Percentiles rank a stretch among this genome's conserved stretches.
These are phyloP conservation scores for Mucor mucedo DNA, from an alignment of 371 early-diverging fungal species.

Conservation along the genomic window DNA sequence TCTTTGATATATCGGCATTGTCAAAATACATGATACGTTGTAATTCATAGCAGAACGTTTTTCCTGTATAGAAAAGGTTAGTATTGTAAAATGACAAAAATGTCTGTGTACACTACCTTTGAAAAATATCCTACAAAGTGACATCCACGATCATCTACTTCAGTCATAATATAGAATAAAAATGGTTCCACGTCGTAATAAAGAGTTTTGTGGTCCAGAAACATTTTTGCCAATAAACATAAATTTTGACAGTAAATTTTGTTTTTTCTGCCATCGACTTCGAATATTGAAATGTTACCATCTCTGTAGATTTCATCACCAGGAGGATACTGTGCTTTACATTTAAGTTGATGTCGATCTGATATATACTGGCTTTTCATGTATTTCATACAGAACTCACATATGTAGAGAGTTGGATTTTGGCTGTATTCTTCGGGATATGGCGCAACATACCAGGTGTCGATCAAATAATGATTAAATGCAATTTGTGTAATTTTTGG, in stretches of 20 bases:
- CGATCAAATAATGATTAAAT: slow-evolving; percentile 83
- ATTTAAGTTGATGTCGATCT: slow-evolving; percentile 81
- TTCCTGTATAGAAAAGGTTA: slow-evolving; percentile 63
- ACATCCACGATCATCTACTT: slow-evolving; percentile 77
- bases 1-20: slow-evolving; percentile 94
- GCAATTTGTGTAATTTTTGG: slow-evolving; percentile 27
- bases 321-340: slow-evolving; percentile 90
- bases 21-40: slow-evolving; percentile 98
- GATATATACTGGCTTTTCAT: slow-evolving; percentile 78
- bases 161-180: slow-evolving; percentile 96
- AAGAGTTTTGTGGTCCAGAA: slow-evolving; percentile 99
- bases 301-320: slow-evolving; percentile 99
- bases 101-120: slow-evolving; percentile 64
- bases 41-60: slow-evolving; percentile 91
- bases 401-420: slow-evolving; percentile 81
- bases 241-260: slow-evolving; percentile 98
- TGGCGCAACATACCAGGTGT: slow-evolving; percentile 98
- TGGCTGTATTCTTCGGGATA: slow-evolving; percentile 96
- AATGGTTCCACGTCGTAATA: slow-evolving; percentile 99
- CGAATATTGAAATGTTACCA: slow-evolving; percentile 86
- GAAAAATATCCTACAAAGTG: slow-evolving; percentile 99
- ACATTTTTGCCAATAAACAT: slow-evolving; percentile 97
- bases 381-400: slow-evolving; percentile 98
- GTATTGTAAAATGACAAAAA: not conserved
- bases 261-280: slow-evolving; percentile 95